Percentiles rank a stretch among this genome's conserved stretches.
Evolutionary conservation across 768 basidiomycete genomes (phyloP).

Genomic region (Leucosporidium creatinivorum): DNA sequence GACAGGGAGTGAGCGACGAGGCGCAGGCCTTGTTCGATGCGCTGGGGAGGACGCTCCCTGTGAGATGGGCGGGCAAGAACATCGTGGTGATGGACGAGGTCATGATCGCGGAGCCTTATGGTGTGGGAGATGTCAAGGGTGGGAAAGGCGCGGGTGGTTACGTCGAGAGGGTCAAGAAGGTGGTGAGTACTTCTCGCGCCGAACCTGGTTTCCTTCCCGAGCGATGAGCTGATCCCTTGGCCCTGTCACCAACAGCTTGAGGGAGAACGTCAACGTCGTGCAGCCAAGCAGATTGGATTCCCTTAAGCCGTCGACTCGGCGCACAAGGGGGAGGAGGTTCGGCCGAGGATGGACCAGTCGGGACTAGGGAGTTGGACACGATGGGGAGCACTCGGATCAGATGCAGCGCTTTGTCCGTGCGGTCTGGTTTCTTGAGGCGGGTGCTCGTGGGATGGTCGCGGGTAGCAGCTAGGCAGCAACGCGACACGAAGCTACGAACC

Average conservation of each 20-base stretch:
- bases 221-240: not conserved
- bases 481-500: no score
- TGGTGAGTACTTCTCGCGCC: conserved; percentile 4
- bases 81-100: conserved; percentile 37
- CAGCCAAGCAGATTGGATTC: not conserved
- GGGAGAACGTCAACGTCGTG: not conserved
- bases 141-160: conserved; percentile 14
- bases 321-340: not conserved
- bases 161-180: conserved; percentile 19
- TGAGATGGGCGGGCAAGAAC: conserved; percentile 20
- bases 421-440: not conserved
- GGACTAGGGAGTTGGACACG: not conserved
- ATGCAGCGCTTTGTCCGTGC: not conserved
- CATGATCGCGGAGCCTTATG: conserved; percentile 27
- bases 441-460: not conserved
- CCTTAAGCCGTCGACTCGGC: not conserved
- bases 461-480: no score
- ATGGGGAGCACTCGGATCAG: not conserved
- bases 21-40: conserved; percentile 29
- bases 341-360: not conserved
- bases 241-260: not conserved
- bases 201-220: not conserved
- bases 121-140: conserved; percentile 11
- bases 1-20: conserved; percentile 13
- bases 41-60: conserved; percentile 28